Evolutionary conservation across 148 eudicot species (phyloP), one percentile per base, ranked within the genome.

Genomic region (Chenopodium suecicum): DNA sequence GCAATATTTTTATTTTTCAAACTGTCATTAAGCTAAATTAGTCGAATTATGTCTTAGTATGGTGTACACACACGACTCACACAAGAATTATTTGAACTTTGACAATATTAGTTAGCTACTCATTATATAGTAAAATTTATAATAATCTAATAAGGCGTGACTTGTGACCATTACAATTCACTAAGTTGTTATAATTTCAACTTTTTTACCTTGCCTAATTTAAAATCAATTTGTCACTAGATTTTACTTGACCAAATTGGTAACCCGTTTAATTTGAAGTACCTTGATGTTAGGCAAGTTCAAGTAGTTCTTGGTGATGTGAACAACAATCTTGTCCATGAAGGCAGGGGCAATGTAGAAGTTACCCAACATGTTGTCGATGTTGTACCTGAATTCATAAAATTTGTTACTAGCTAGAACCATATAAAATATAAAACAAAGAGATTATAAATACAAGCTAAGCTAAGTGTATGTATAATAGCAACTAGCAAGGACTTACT

Each of bases 281-380:
- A 90, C 97, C 93, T 95, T 95, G 85, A 95, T 93, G 93, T 93
- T 95, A 56, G 97, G 98, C 92, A 95, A 87, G 83, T 75, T 79
- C 91, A 93, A 87, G 92, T 85, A 95, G 91, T 95, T 95, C 93
- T 95, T 95, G 84, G 89, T 78, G 82, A 95, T 82, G 83, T 95
- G 98, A 75, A 95, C 95, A 72, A 92, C 88, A 76, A 95, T 92
- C 91, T 95, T 95, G 94, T 95, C 98, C 98, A 95, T 91, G 91
- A 95, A 95, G 17, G 97, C 97, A 1, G 97, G 98, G 60, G 98
- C 98, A 56, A 95, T 95, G 91, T 95, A 95, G 37, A 87, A 86
- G 68, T 94, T 95, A 78, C 88, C 92, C 85, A 89, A 66, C 64
- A 56, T 88, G 86, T 95, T 95, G 93, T 95, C 98, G 79, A 95